These are phyloP conservation scores for Arthroderma sp. DNA, from an alignment of 2,329 filamentous ascomycete genomes.

Conservation along the genomic window DNA sequence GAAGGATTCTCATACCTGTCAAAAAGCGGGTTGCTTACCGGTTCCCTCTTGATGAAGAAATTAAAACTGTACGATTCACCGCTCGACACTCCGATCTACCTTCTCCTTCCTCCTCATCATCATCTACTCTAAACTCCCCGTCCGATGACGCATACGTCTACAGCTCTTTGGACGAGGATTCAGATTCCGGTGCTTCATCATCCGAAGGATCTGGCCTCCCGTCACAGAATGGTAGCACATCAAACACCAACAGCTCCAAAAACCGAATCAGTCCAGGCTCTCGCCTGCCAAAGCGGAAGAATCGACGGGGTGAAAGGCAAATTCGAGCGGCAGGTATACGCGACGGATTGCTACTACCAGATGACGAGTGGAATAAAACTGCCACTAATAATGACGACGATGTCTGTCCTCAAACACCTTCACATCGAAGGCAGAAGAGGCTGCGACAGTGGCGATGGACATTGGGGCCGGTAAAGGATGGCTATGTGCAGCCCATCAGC, in stretches of 20 bases:
- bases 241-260: constrained; percentile 6
- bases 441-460: constrained; percentile 47
- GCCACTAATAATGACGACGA: constrained; percentile 16
- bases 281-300: constrained; percentile 7
- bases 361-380: constrained; percentile 25
- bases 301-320: constrained; percentile 15
- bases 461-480: constrained; percentile 31
- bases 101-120: constrained; percentile 8
- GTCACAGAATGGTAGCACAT: constrained; percentile 21
- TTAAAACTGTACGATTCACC: constrained; percentile 43
- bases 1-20: constrained; percentile 38
- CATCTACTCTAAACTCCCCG: constrained; percentile 4
- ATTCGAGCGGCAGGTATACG: constrained; percentile 28
- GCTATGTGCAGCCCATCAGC: constrained; percentile 6
- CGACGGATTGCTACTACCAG: constrained; percentile 19
- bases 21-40: constrained; percentile 47
- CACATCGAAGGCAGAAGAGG: constrained; percentile 40
- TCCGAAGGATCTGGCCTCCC: constrained; percentile 17
- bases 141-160: constrained; percentile 13
- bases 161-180: constrained; percentile 15
- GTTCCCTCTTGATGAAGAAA: constrained; percentile 44
- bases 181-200: constrained; percentile 15
- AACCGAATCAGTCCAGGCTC: not conserved
- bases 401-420: constrained; percentile 40
- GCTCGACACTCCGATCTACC: constrained; percentile 42